Evolutionary conservation across 345 rosid species (phyloP), one percentile per base, ranked within the genome.

Genomic region (Syzygium jambos): DNA sequence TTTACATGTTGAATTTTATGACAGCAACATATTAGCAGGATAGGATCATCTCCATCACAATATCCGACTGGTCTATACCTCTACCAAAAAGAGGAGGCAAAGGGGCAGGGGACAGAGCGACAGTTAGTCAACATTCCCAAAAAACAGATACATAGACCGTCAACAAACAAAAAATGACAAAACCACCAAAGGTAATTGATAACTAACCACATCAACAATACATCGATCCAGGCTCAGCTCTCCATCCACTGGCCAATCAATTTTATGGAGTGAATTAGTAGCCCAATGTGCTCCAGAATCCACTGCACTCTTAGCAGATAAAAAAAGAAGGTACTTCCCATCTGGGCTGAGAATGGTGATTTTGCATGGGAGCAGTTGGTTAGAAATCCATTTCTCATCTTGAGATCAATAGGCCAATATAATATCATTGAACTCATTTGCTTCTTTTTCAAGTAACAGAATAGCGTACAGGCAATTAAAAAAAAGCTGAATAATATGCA

Each of bases 261-360:
- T 93, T 89, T 89, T 93, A 90, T 95, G 95, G 88, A 96, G 96
- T 65, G 99, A 95, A 85, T 94, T 92, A 57, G 99, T 96, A 85
- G 93, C 94, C 46, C 86, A 83, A 91, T 95, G 98, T 2, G 93
- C 95, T 57, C 99, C 99, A 51, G 96, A 92, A 88, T 95, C 96
- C 87, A 95, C 98, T 86, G 98, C 92, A 85, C 90, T 91, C 91
- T 93, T 94, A 84, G 94, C 94, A 85, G 99, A 96, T 87, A 94
- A 34, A 91, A 95, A 97, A 85, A 95, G 90, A 82, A 97, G 97
- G 89, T 91, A 90, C 85, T 92, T 96, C 87, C 99, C 98, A 89
- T 94, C 98, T 84, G 95, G 98, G 89, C 99, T 97, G 96, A 77
- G 86, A 80, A 90, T 85, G 90, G 51, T 87, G 86, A 29, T 78